Base-by-base conservation (phyloP, 2,329 filamentous ascomycete genomes). In the Apiospora aurea region DNA sequence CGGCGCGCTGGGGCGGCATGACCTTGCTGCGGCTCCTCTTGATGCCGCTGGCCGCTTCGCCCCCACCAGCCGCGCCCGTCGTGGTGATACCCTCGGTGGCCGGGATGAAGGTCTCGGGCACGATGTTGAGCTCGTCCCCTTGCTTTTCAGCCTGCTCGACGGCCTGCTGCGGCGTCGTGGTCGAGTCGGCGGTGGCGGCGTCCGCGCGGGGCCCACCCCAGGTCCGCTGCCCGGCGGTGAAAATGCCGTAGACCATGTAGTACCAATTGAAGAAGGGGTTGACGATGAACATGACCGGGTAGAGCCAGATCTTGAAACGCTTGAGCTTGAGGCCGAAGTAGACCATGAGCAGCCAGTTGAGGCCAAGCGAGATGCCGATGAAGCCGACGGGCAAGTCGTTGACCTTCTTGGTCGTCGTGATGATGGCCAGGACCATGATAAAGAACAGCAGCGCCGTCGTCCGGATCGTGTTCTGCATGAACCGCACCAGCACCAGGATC, bases 201-300 rank as follows among this genome's bases (percentile, higher is more conserved):
- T 98, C 96, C 1, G 94, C 95, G 78, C 96, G 90, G 14, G 96
- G 96, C 0, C 96, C 96, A 75, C 96, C 96, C 96, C 96, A 99
- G 1, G 96, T 98, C 75, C 96, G 89, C 81, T 97, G 94, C 26
- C 95, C 95, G 43, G 95, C 95, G 0, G 96, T 98, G 82, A 97
- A 96, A 76, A 97, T 97, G 64, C 95, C 95, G 81, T 98, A 97
- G 2, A 97, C 93, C 93, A 98, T 97, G 84, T 98, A 98, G 72
- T 94, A 89, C 96, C 96, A 98, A 83, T 98, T 98, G 87, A 98
- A 95, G 80, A 98, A 97, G 0, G 96, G 96, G 79, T 98, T 98
- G 74, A 98, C 82, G 67, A 97, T 84, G 80, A 98, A 98, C 95
- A 98, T 98, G 74, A 98, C 78, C 0, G 96, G 96, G 80, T 98